These are phyloP conservation scores for Verticillium nonalfalfae DNA, from an alignment of 2,329 filamentous ascomycete genomes.

Conservation along the genomic window DNA sequence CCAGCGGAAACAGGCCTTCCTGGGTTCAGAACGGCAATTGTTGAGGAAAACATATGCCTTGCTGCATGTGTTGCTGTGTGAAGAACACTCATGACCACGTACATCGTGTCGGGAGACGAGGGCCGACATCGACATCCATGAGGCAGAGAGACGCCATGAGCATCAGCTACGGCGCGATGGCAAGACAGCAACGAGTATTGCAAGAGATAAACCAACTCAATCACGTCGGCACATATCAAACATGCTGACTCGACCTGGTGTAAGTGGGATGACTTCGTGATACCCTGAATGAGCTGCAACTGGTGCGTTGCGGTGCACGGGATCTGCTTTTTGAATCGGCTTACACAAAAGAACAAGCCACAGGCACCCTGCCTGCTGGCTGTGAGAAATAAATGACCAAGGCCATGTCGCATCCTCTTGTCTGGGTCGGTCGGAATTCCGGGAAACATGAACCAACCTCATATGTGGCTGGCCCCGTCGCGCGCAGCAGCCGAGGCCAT, in stretches of 20 bases:
- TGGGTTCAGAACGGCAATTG: background rate
- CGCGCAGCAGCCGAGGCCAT: background rate
- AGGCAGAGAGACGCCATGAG: background rate
- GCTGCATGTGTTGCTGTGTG: background rate
- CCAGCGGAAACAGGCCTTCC: background rate
- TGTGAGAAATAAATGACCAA: background rate
- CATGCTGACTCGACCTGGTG: background rate
- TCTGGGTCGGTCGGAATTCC: background rate
- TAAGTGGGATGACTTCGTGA: background rate
- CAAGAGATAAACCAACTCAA: background rate
- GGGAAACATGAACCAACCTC: background rate
- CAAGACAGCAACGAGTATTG: background rate
- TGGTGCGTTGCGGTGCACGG: background rate
- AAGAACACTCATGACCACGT: background rate
- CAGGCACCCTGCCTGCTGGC: background rate
- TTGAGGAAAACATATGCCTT: background rate
- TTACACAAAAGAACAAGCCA: background rate
- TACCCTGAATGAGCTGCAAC: background rate
- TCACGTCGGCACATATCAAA: background rate
- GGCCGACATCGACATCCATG: background rate
- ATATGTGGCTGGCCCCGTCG: background rate
- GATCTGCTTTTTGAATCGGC: background rate
- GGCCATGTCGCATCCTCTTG: background rate
- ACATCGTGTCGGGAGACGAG: background rate
- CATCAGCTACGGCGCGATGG: background rate